phyloP scores from a whole-genome alignment of 2,329 filamentous ascomycete species.

The Colletotrichum lentis region DNA sequence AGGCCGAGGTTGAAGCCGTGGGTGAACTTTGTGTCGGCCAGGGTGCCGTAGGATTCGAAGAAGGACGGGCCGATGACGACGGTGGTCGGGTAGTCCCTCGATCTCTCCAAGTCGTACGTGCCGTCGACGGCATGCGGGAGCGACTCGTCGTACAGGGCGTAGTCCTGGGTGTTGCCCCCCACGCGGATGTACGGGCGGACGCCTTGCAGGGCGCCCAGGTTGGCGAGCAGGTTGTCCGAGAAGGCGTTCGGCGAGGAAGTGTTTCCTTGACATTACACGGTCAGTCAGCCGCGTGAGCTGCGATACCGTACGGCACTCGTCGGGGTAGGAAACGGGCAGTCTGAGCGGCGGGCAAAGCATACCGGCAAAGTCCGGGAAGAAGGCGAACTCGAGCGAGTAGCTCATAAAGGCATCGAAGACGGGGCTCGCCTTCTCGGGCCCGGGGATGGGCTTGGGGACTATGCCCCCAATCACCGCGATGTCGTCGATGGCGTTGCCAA shows the following conservation, averaged over 20 bases:
- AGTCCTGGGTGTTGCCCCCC: slow-evolving; percentile 74
- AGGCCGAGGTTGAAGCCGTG: slow-evolving; percentile 70
- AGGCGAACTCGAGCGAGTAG: slow-evolving; percentile 61
- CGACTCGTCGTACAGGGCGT: slow-evolving; percentile 65
- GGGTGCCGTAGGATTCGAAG: slow-evolving; percentile 70
- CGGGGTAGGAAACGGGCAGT: not conserved
- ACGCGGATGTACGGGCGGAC: slow-evolving; percentile 68
- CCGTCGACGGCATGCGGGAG: slow-evolving; percentile 61
- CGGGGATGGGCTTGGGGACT: slow-evolving; percentile 19
- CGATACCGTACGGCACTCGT: too few relatives aligned
- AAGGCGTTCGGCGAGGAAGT: slow-evolving; percentile 64
- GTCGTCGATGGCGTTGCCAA: not conserved
- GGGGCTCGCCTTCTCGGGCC: slow-evolving; percentile 17
- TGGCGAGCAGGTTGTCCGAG: slow-evolving; percentile 67
- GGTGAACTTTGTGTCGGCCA: slow-evolving; percentile 62
- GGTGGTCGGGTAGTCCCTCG: slow-evolving; percentile 67
- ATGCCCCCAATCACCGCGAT: not conserved
- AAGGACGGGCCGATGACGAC: slow-evolving; percentile 67
- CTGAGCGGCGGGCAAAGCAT: slow-evolving; percentile 3
- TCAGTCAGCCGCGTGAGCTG: not conserved
- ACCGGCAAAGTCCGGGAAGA: slow-evolving; percentile 62
- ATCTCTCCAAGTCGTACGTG: slow-evolving; percentile 58
- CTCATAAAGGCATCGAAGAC: slow-evolving; percentile 56
- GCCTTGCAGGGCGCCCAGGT: slow-evolving; percentile 62
- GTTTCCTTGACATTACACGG: slow-evolving; percentile 53